Evolutionary conservation across 768 basidiomycete genomes (phyloP).

Genomic region (Gautieria morchelliformis): DNA sequence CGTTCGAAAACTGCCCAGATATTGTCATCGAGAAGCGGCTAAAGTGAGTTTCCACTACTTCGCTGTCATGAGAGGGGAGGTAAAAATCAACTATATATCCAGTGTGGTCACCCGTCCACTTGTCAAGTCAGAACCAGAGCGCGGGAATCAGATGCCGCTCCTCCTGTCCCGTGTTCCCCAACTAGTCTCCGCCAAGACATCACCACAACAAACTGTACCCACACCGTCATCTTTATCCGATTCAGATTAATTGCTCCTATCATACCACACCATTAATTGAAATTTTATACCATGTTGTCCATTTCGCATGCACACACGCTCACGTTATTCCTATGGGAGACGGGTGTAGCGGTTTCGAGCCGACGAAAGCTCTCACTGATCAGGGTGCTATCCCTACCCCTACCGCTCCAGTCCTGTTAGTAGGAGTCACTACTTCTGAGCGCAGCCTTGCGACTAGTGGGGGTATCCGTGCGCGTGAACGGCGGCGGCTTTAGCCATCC

Average conservation of each 20-base stretch:
- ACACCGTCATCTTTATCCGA: not conserved
- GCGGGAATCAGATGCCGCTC: conserved; percentile 55
- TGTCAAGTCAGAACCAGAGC: conserved; percentile 42
- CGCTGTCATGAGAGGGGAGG: conserved; percentile 6
- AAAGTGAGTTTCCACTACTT: conserved; percentile 37
- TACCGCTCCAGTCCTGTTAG: too few relatives aligned
- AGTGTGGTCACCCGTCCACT: conserved; percentile 50
- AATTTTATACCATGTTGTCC: too few relatives aligned
- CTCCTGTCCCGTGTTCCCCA: not conserved
- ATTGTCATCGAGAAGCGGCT: conserved; percentile 53
- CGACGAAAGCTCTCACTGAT: too few relatives aligned
- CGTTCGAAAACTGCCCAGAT: conserved; percentile 40
- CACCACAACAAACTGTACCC: not conserved
- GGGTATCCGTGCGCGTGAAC: too few relatives aligned
- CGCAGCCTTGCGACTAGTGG: too few relatives aligned
- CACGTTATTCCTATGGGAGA: too few relatives aligned
- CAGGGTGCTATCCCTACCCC: too few relatives aligned
- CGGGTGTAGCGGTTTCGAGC: too few relatives aligned
- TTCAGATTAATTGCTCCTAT: not conserved
- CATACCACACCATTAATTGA: too few relatives aligned
- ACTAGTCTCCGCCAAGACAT: not conserved
- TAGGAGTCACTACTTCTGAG: too few relatives aligned
- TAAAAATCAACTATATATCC: conserved; percentile 14
- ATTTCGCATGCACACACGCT: too few relatives aligned
- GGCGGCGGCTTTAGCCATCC: too few relatives aligned